Evolutionary conservation across 352 stramenopile species (phyloP), one percentile per base, ranked within the genome.

Genomic region (Peronospora belbahrii): DNA sequence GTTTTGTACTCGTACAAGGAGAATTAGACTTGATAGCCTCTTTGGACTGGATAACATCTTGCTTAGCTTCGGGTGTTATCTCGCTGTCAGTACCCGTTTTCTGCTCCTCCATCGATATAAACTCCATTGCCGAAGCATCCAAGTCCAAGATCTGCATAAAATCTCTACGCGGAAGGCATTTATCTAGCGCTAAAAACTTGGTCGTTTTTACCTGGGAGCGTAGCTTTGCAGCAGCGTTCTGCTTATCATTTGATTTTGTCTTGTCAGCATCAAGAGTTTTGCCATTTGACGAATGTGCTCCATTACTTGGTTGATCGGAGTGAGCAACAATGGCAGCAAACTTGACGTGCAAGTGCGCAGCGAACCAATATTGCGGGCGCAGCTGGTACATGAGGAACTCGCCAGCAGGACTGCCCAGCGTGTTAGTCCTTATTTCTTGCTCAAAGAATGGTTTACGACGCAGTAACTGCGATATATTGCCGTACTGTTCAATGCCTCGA

Each of bases 281-380:
- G 6, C 24, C 2, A n/a, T 44, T 34, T 10, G 6, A 10, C 2
- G 19, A 22, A 0, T 61, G 17, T 2, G 35, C 9, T 22, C 25
- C 18, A 30, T 47, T 38, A 10, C 42, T 50, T 23, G 41, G 1
- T 49, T 59, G 45, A 7, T 56, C 41, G 4, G 55, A 38, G 57
- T 98, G 96, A 6, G 61, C 61, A 4, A 98, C 87, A n/a, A 96
- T 62, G 3, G 97, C 96, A 25, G 94, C 67, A 64, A 99, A 99
- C 61, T 98, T 99, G 41, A 98, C 88, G 68, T 99, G 97, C 18
- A 99, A 74, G 64, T 99, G 97, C 17, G 95, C 96, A 0, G 94
- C 70, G 63, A 99, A 99, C 97, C 97, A 99, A 47, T 93, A 94
- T 17, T 71, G 64, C 8, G 97, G 97, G 54, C 88, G 82, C 18